Conservation (phyloP, 1,139 yeast genomes). For the Arxiozyma slooffiae region DNA sequence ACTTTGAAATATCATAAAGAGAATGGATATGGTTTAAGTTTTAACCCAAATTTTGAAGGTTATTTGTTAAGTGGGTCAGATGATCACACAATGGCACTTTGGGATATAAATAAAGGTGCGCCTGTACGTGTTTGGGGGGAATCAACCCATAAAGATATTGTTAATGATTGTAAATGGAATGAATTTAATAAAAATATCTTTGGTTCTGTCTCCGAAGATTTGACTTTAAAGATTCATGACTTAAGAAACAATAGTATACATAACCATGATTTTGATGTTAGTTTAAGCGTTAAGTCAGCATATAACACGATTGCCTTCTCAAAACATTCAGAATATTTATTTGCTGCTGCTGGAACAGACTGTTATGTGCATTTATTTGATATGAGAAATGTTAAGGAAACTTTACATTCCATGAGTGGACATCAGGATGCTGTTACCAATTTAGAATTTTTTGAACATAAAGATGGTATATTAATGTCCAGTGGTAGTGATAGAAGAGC, state of each 20-base stretch:
- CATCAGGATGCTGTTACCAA: conserved; percentile 62
- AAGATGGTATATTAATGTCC: conserved; percentile 63
- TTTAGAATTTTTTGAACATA: conserved; percentile 61
- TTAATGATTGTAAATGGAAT: conserved; percentile 72
- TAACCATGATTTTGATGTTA: conserved; percentile 28
- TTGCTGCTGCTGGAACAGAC: conserved; percentile 62
- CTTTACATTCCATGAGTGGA: conserved; percentile 65
- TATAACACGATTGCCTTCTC: conserved; percentile 60
- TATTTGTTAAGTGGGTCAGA: conserved; percentile 53
- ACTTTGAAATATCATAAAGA: conserved; percentile 45
- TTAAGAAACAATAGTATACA: conserved; percentile 35
- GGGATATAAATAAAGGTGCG: conserved; percentile 36
- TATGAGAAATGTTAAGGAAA: conserved; percentile 38
- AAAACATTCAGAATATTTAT: conserved; percentile 46
- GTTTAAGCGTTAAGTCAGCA: neutral
- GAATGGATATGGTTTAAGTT: conserved; percentile 66
- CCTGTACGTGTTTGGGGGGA: conserved; percentile 29
- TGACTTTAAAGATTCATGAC: conserved; percentile 58
- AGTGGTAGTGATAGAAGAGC: conserved; percentile 65
- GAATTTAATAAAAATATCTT: conserved; percentile 40
- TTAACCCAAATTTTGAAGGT: conserved; percentile 45
- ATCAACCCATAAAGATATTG: conserved; percentile 44
- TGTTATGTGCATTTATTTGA: conserved; percentile 58
- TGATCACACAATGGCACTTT: conserved; percentile 50
- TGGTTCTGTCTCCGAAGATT: conserved; percentile 69